Evolutionary conservation across 2,329 filamentous ascomycete species (phyloP).

Genomic region (Penicillium brasilianum): DNA sequence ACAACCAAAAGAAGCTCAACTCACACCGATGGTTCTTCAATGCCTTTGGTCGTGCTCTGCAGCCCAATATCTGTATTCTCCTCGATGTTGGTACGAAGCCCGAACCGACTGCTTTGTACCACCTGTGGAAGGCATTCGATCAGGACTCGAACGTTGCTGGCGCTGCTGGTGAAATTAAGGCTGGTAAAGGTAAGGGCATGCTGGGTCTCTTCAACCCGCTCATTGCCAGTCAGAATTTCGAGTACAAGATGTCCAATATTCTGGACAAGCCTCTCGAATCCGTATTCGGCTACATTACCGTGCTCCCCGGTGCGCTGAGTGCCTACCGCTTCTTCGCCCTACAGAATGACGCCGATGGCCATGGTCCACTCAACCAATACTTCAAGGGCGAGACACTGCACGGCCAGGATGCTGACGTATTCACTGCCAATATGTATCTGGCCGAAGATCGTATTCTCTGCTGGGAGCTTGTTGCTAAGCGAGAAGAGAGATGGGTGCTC

Average conservation of each 20-base stretch:
- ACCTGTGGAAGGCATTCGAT: conserved; percentile 98
- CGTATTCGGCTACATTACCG: conserved; percentile 97
- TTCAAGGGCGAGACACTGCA: conserved; percentile 99
- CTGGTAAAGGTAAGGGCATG: conserved; percentile 87
- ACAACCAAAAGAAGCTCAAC: conserved; percentile 97
- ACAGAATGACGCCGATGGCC: conserved; percentile 94
- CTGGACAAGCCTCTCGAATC: conserved; percentile 96
- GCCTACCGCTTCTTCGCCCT: conserved; percentile 95
- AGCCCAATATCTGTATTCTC: conserved; percentile 94
- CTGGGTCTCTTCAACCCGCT: conserved; percentile 87
- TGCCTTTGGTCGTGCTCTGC: conserved; percentile 88
- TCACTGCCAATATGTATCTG: conserved; percentile 98
- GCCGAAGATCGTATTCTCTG: conserved; percentile 98
- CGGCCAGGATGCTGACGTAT: conserved; percentile 93
- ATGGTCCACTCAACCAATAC: conserved; percentile 94
- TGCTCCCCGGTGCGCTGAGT: conserved; percentile 90
- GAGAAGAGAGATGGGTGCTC: conserved; percentile 92
- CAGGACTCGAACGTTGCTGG: conserved; percentile 97
- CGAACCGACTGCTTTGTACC: conserved; percentile 87
- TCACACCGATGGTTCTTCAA: conserved; percentile 99
- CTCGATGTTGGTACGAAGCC: conserved; percentile 96
- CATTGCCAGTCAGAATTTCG: conserved; percentile 96
- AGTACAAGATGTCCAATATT: conserved; percentile 99
- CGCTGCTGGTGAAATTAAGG: conserved; percentile 96
- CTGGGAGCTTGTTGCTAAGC: conserved; percentile 95